These are phyloP conservation scores for Nakaseomyces sp. DNA, from an alignment of 1,139 yeast species.

Conservation along the genomic window DNA sequence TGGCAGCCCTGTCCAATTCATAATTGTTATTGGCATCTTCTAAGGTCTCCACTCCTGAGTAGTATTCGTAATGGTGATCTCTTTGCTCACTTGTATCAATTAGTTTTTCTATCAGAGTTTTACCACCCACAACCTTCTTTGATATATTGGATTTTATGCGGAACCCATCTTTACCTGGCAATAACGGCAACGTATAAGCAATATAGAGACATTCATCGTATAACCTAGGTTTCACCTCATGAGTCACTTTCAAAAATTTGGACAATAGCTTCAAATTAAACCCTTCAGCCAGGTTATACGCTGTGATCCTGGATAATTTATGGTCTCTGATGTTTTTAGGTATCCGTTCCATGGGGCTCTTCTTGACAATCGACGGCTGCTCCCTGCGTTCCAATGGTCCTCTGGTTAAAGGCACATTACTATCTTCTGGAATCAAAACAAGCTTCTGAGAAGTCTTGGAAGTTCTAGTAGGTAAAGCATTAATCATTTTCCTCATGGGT, in stretches of 20 bases:
- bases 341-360: constrained; percentile 1
- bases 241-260: constrained; percentile 56
- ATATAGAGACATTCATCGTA: constrained; percentile 90
- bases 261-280: constrained; percentile 58
- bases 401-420: constrained; percentile 15
- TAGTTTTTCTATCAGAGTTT: constrained; percentile 61
- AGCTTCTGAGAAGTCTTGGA: constrained; percentile 79
- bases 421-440: constrained; percentile 75
- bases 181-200: constrained; percentile 77
- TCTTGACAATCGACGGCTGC: background rate
- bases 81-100: constrained; percentile 75
- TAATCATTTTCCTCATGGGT: constrained; percentile 45
- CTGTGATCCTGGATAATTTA: constrained; percentile 77
- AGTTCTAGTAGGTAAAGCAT: constrained; percentile 72
- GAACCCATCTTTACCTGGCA: constrained; percentile 81
- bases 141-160: constrained; percentile 75
- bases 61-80: constrained; percentile 87
- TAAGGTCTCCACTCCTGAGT: constrained; percentile 68
- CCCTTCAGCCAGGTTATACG: constrained; percentile 80
- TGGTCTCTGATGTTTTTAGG: constrained; percentile 41
- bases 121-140: constrained; percentile 50
- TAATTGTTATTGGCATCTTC: constrained; percentile 54
- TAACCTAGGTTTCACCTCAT: constrained; percentile 73
- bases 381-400: constrained; percentile 3
- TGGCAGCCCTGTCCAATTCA: constrained; percentile 25